Percentiles rank a stretch among this genome's conserved stretches.
phyloP scores from a whole-genome alignment of 176 grass and related monocot species.

The Cenchrus fungigraminus region DNA sequence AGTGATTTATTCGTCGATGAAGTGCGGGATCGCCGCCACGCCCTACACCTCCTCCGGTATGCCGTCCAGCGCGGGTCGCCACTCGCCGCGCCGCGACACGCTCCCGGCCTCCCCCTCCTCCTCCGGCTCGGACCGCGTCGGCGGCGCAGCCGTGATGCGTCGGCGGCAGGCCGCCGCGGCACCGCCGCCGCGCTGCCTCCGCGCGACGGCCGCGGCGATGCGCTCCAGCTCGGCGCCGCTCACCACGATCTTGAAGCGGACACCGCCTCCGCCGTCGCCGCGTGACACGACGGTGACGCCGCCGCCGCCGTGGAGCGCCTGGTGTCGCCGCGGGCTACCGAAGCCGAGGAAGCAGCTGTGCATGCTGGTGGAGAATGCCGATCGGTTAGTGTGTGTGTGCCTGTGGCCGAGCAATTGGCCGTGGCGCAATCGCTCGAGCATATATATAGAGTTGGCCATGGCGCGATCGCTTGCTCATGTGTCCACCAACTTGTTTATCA shows the following conservation, averaged over 20 bases:
- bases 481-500: not conserved
- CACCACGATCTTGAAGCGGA: slow-evolving; percentile 46
- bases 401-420: not conserved
- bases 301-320: slow-evolving; percentile 6
- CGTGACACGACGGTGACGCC: slow-evolving; percentile 44
- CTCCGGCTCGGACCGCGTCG: slow-evolving; percentile 1
- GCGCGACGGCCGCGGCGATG: slow-evolving; percentile 34
- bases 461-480: not conserved
- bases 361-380: slow-evolving; percentile 18
- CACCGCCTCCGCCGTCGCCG: not conserved
- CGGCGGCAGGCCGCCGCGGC: not conserved
- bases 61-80: slow-evolving; percentile 23
- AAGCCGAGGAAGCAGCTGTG: slow-evolving; percentile 33
- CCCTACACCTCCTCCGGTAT: slow-evolving; percentile 43
- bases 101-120: not conserved
- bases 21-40: not conserved
- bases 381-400: not conserved
- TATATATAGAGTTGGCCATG: slow-evolving; percentile 13
- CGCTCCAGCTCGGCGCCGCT: slow-evolving; percentile 44
- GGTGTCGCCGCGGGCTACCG: slow-evolving; percentile 5
- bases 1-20: not conserved
- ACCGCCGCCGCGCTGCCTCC: slow-evolving; percentile 13
- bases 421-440: not conserved
- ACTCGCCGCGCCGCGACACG: not conserved
- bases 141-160: not conserved